phyloP scores from a whole-genome alignment of 352 stramenopile species.

The Elongisporangium undulatum region DNA sequence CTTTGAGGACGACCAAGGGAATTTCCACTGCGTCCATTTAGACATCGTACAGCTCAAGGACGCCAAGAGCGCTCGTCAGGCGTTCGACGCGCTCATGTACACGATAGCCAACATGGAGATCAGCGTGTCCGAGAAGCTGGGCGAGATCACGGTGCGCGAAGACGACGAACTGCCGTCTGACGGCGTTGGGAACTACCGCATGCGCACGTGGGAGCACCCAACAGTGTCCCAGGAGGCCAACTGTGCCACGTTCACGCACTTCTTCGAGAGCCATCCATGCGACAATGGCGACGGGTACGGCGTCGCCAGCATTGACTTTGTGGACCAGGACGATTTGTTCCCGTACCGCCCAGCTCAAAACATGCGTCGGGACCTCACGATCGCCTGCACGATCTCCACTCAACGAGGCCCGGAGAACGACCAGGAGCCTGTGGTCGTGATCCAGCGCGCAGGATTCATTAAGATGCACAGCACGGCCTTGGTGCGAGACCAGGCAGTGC shows the following conservation, averaged over 20 bases:
- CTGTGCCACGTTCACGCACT: not conserved
- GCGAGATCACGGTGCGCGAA: slow-evolving; percentile 42
- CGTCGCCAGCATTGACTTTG: slow-evolving; percentile 10
- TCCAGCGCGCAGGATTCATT: slow-evolving; percentile 11
- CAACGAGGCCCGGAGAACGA: slow-evolving; percentile 1
- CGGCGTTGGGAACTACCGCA: slow-evolving; percentile 1
- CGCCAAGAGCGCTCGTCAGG: not conserved
- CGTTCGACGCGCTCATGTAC: not conserved
- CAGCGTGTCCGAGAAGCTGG: slow-evolving; percentile 32
- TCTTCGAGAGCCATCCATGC: not conserved
- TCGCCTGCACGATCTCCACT: not conserved
- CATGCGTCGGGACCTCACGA: slow-evolving; percentile 7
- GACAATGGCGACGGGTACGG: not conserved
- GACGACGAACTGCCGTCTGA: slow-evolving; percentile 34
- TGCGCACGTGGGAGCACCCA: not conserved
- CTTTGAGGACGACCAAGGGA: slow-evolving; percentile 31
- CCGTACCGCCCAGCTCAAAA: slow-evolving; percentile 12
- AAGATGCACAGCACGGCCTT: slow-evolving; percentile 7
- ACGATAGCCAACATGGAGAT: slow-evolving; percentile 40
- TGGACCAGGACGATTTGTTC: slow-evolving; percentile 14
- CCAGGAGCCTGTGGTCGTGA: slow-evolving; percentile 18
- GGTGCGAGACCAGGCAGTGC: not conserved
- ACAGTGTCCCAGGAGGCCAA: not conserved
- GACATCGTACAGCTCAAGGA: not conserved
- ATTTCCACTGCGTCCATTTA: slow-evolving; percentile 16